Percentiles rank a stretch among this genome's conserved stretches.
phyloP scores from a whole-genome alignment of 2,329 filamentous ascomycete species.

The Penicillium sp. region DNA sequence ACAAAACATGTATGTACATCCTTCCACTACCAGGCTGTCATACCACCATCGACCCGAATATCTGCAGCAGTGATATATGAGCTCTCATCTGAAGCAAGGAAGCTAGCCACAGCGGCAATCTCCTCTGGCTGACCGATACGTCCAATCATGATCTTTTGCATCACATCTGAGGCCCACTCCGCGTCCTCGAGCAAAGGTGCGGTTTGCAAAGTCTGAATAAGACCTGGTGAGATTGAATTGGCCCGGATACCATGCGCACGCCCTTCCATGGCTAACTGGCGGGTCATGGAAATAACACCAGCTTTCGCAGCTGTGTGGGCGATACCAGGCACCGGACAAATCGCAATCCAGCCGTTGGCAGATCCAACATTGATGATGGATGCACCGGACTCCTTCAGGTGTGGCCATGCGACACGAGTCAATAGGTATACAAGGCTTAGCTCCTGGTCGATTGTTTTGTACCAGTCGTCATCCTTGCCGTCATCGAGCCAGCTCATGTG shows the following conservation, averaged over 20 bases:
- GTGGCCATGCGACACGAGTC: conserved; percentile 1
- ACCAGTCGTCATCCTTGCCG: conserved; percentile 1
- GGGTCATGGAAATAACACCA: conserved; percentile 8
- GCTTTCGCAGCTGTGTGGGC: conserved; percentile 6
- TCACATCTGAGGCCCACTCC: background rate
- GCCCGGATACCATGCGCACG: conserved; percentile 2
- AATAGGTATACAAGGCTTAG: conserved; percentile 1
- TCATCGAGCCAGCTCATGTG: conserved; percentile 5
- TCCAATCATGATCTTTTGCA: background rate
- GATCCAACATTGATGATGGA: conserved; percentile 5
- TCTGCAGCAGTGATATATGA: conserved; percentile 5
- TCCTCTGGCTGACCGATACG: background rate
- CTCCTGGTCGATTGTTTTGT: conserved; percentile 4
- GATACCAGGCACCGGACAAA: background rate
- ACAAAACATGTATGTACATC: background rate
- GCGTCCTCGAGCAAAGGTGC: background rate
- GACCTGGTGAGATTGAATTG: conserved; percentile 2
- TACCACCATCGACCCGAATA: conserved; percentile 7
- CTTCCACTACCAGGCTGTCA: conserved; percentile 1
- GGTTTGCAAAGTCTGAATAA: background rate
- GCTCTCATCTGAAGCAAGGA: conserved; percentile 7
- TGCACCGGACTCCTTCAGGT: background rate
- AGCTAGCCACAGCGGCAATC: conserved; percentile 2
- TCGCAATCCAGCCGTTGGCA: background rate
- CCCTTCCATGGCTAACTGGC: conserved; percentile 7